phyloP scores from a whole-genome alignment of 441 rosid species.

The Arabidopsis lyrata region DNA sequence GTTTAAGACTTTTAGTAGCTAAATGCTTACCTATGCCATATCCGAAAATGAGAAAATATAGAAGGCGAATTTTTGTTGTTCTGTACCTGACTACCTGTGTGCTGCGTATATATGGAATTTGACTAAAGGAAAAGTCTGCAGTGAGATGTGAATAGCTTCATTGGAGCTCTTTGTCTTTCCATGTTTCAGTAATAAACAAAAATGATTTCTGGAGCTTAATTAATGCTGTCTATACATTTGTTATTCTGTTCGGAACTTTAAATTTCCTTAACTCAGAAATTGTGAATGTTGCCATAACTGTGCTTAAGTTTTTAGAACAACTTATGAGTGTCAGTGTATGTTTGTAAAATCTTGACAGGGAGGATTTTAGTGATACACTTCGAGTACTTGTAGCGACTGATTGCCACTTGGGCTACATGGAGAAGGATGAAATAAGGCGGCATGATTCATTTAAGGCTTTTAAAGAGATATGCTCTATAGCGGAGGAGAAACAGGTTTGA shows the following conservation, averaged over 20 bases:
- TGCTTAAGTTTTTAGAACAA: background rate
- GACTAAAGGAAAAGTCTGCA: background rate
- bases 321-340: constrained; percentile 18
- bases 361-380: constrained; percentile 67
- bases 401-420: constrained; percentile 97
- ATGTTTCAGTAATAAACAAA: background rate
- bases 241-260: background rate
- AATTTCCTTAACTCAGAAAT: background rate
- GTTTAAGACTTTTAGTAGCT: constrained; percentile 7
- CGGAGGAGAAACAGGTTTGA: constrained; percentile 74
- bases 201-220: background rate
- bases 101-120: background rate
- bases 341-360: constrained; percentile 52
- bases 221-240: background rate
- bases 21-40: background rate
- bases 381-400: constrained; percentile 93
- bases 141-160: background rate
- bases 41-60: background rate
- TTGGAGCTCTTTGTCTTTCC: background rate
- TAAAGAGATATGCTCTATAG: constrained; percentile 92
- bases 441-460: constrained; percentile 96
- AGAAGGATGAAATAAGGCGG: constrained; percentile 94
- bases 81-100: too few relatives aligned
- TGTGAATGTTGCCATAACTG: constrained; percentile 9
- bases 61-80: too few relatives aligned